These are phyloP conservation scores for Lactifluus piperatus DNA, from an alignment of 768 basidiomycete species.

Conservation along the genomic window DNA sequence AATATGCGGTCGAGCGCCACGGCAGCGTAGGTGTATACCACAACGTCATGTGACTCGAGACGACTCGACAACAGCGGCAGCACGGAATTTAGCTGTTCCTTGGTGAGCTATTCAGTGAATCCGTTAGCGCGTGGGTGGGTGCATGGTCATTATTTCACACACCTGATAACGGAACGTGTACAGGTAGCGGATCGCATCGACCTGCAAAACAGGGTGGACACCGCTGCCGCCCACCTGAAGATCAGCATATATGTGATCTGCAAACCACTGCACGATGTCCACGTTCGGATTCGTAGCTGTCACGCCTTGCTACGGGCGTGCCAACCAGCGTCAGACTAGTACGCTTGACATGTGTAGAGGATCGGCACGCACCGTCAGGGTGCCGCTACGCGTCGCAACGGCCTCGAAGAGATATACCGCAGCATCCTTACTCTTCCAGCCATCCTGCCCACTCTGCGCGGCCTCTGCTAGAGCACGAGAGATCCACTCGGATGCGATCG, in stretches of 20 bases:
- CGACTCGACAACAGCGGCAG: slow-evolving; percentile 80
- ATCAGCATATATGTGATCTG: slow-evolving; percentile 83
- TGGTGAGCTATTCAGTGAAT: slow-evolving; percentile 56
- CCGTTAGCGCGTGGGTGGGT: background rate
- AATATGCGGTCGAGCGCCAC: slow-evolving; percentile 96
- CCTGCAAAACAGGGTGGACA: slow-evolving; percentile 86
- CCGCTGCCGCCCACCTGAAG: slow-evolving; percentile 57
- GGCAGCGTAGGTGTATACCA: slow-evolving; percentile 92
- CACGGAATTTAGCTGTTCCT: slow-evolving; percentile 87
- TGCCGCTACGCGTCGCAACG: slow-evolving; percentile 83
- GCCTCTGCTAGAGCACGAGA: slow-evolving; percentile 64
- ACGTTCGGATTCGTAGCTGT: slow-evolving; percentile 88
- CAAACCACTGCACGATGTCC: slow-evolving; percentile 94
- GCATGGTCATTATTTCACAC: slow-evolving; percentile 8
- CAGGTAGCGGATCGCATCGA: slow-evolving; percentile 92
- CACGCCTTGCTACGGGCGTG: slow-evolving; percentile 63
- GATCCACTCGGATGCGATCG: slow-evolving; percentile 83
- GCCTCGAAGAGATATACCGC: slow-evolving; percentile 93
- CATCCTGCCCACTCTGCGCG: slow-evolving; percentile 43
- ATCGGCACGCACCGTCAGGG: slow-evolving; percentile 51
- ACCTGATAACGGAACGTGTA: slow-evolving; percentile 96
- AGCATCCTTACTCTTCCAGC: slow-evolving; percentile 90
- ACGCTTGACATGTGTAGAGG: background rate
- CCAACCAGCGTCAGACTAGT: background rate
- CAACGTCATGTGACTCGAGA: slow-evolving; percentile 77